Percentiles rank a stretch among this genome's conserved stretches.
Evolutionary conservation across 805 yeast genomes (phyloP).

Genomic region (Ogataea henricii): DNA sequence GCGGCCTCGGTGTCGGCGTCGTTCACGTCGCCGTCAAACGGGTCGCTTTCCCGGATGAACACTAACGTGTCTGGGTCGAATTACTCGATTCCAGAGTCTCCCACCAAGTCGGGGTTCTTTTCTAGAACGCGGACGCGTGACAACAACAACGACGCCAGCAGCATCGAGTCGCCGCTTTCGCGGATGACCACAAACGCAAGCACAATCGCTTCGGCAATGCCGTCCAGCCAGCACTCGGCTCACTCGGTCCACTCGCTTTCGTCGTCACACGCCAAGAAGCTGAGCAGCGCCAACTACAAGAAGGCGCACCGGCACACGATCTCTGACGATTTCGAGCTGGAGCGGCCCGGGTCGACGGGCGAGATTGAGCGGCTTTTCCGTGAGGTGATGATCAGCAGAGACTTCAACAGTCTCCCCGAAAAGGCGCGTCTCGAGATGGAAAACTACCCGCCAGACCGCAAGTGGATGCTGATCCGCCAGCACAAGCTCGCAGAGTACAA

Average conservation of each 20-base stretch:
- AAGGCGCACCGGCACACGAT: constrained; percentile 39
- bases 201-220: constrained; percentile 7
- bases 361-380: constrained; percentile 75
- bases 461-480: constrained; percentile 90
- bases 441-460: constrained; percentile 71
- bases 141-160: constrained; percentile 17
- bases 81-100: constrained; percentile 22
- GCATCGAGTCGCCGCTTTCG: constrained; percentile 31
- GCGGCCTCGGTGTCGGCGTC: constrained; percentile 7
- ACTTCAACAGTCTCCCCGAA: constrained; percentile 62
- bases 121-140: constrained; percentile 20
- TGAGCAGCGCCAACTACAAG: constrained; percentile 26
- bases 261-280: constrained; percentile 31
- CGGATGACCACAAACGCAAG: constrained; percentile 31
- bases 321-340: constrained; percentile 48
- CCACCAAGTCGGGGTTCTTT: constrained; percentile 25
- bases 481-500: constrained; percentile 78
- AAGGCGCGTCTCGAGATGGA: constrained; percentile 77
- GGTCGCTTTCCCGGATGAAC: constrained; percentile 20
- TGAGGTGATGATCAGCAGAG: constrained; percentile 81
- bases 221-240: constrained; percentile 21
- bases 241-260: constrained; percentile 33
- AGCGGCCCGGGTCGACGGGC: constrained; percentile 64
- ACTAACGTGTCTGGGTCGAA: constrained; percentile 18
- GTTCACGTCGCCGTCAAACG: constrained; percentile 5